Evolutionary conservation across 495 filamentous ascomycete species (phyloP).

Genomic region (Xylaria grammica): DNA sequence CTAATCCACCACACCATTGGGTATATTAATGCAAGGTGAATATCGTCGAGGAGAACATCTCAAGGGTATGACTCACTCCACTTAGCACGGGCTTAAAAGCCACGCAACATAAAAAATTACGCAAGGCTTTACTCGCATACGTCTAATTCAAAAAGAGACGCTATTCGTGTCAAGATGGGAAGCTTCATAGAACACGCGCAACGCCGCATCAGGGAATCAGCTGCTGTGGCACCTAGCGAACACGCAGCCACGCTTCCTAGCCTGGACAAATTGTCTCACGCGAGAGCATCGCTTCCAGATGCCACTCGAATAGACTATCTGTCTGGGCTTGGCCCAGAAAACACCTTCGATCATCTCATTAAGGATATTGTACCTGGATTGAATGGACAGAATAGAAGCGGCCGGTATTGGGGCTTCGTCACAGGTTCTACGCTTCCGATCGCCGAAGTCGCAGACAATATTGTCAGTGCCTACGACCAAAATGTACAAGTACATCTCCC

Average conservation of each 20-base stretch:
- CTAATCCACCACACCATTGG: not conserved
- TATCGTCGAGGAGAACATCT: not conserved
- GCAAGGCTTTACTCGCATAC: not conserved
- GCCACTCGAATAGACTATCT: slow-evolving; percentile 24
- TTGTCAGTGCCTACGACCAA: slow-evolving; percentile 79
- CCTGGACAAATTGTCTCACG: slow-evolving; percentile 20
- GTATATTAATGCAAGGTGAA: not conserved
- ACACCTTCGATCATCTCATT: slow-evolving; percentile 51
- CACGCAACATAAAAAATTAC: not conserved
- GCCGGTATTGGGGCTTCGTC: slow-evolving; percentile 85
- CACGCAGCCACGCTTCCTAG: slow-evolving; percentile 31
- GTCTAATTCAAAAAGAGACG: not conserved
- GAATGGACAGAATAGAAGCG: slow-evolving; percentile 63
- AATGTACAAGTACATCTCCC: slow-evolving; percentile 88
- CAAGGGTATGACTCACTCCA: slow-evolving; percentile 1
- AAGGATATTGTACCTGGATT: slow-evolving; percentile 69
- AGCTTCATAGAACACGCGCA: slow-evolving; percentile 14
- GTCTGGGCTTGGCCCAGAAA: slow-evolving; percentile 27
- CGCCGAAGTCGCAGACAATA: slow-evolving; percentile 81
- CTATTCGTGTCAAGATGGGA: slow-evolving; percentile 9
- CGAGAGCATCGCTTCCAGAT: slow-evolving; percentile 36
- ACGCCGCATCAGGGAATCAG: slow-evolving; percentile 22
- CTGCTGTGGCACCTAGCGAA: slow-evolving; percentile 5
- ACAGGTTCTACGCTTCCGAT: slow-evolving; percentile 81
- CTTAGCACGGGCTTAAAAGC: not conserved